Evolutionary conservation across 768 basidiomycete species (phyloP), one percentile per base, ranked within the genome.

Genomic region (Clavaria fumosa): DNA sequence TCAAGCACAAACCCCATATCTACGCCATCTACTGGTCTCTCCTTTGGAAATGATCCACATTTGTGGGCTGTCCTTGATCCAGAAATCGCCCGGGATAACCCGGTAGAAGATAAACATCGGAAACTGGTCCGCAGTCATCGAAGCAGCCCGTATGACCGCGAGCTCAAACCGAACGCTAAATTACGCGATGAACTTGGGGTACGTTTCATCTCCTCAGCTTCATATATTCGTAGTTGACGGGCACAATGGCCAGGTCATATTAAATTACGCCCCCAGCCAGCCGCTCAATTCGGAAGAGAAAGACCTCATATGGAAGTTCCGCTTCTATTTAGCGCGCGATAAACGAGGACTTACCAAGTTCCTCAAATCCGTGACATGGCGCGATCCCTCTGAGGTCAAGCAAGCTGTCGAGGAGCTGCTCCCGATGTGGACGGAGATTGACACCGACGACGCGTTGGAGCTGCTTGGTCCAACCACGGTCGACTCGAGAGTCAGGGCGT

Each of bases 281-380:
- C 67, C 70, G 7, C 64, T 99, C 5, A 83, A 74, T 3, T 77
- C 88, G 0, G 84, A 90, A 50, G 93, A 97, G 59, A 95, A 93
- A 52, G 93, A 97, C 47, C 63, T 91, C 28, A 78, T 97, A 26
- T 99, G 95, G 95, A 91, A 93, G 55, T 99, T 93, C 67, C 74
- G 95, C n/a, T 99, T 96, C 60, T 97, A 95, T 47, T 75, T 99
- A 7, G 75, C 79, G 2, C 65, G 89, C 23, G 86, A 91, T 55
- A 91, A 88, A 58, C 77, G 84, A 7, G 90, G 91, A 2, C 67
- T 97, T 27, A 97, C 93, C 23, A 99, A 99, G 54, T 99, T 99
- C 59, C 68, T 99, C 37, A 96, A 88, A 55, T 89, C 88, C 21
- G 95, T 99, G 24, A 89, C 91, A 14, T 97, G 95, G 95, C 69